Evolutionary conservation across 352 stramenopile species (phyloP), one percentile per base, ranked within the genome.

Genomic region (Blastocystis sp.): DNA sequence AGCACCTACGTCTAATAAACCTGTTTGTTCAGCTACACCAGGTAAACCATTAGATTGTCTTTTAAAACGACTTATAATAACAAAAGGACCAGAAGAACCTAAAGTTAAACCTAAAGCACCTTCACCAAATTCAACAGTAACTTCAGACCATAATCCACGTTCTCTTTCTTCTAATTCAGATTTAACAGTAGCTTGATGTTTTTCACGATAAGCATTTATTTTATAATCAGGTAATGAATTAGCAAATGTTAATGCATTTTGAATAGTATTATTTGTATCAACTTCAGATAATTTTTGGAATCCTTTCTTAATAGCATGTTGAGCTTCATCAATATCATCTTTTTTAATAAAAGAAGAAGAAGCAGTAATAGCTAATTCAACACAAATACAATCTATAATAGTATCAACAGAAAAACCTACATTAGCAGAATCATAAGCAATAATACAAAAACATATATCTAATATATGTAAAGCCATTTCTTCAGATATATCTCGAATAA

Each of bases 151-250:
- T 4, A 62, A 28, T 30, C 54, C 54, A 21, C 52, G 36, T 30
- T 62, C 52, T 16, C 52, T 39, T 25, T 52, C 54, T 42, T 62
- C 52, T 28, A 49, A 4, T 18, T 62, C 52, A 19, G 39, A 39
- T 33, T 49, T 62, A 34, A 39, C 48, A 11, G 52, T 42, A 39
- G 54, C 42, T 30, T 62, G 39, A 21, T 62, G 52, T 33, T 62
- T 62, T 33, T 62, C 52, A n/a, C 52, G 52, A 42, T 54, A 62
- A 1, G 33, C 52, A n/a, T 27, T 28, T 30, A 62, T 62, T 28
- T 62, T 62, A 42, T 62, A 62, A 25, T 34, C 40, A 2, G 52
- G 52, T 42, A 62, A 54, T 13, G 48, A 39, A 27, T 42, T 39
- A 7, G 52, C 24, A 9, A 62, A 19, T 11, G 35, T 28, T 4